These are phyloP conservation scores for Cyberlindnera misumaiensis DNA, from an alignment of 805 yeast genomes.

Conservation along the genomic window DNA sequence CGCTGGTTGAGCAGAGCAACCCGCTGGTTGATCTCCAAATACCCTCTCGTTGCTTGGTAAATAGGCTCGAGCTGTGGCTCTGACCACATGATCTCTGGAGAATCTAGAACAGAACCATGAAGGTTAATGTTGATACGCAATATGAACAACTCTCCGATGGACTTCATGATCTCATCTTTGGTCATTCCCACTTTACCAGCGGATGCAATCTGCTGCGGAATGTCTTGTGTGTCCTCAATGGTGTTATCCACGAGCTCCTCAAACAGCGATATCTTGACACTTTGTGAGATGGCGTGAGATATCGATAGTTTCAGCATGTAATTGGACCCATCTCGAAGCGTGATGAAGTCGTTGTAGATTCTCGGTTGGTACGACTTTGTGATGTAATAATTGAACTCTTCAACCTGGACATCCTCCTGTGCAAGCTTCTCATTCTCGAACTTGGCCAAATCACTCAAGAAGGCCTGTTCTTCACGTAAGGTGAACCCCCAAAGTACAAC, in stretches of 20 bases:
- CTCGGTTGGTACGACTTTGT: constrained; percentile 94
- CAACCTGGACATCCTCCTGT: constrained; percentile 86
- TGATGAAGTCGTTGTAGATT: constrained; percentile 90
- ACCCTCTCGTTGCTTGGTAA: constrained; percentile 94
- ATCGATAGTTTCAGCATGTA: constrained; percentile 90
- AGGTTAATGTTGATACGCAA: constrained; percentile 73
- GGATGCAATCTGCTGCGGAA: constrained; percentile 91
- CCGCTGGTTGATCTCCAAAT: constrained; percentile 89
- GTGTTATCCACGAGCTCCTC: constrained; percentile 96
- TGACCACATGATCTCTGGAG: constrained; percentile 98
- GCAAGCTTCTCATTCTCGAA: constrained; percentile 91
- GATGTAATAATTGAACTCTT: constrained; percentile 91
- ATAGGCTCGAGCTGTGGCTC: constrained; percentile 97
- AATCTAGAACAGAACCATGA: constrained; percentile 85
- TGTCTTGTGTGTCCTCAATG: constrained; percentile 94
- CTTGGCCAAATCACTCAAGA: constrained; percentile 76
- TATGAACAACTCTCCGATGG: constrained; percentile 92
- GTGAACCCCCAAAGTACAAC: constrained; percentile 95
- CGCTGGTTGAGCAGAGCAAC: constrained; percentile 87
- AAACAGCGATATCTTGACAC: constrained; percentile 89
- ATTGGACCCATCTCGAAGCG: constrained; percentile 80
- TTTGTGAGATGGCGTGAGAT: constrained; percentile 93
- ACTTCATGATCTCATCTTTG: constrained; percentile 92
- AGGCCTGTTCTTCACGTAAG: constrained; percentile 72
- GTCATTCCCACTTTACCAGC: constrained; percentile 95